Conservation (phyloP, 495 filamentous ascomycete genomes). For the Tetracladium setigerum region DNA sequence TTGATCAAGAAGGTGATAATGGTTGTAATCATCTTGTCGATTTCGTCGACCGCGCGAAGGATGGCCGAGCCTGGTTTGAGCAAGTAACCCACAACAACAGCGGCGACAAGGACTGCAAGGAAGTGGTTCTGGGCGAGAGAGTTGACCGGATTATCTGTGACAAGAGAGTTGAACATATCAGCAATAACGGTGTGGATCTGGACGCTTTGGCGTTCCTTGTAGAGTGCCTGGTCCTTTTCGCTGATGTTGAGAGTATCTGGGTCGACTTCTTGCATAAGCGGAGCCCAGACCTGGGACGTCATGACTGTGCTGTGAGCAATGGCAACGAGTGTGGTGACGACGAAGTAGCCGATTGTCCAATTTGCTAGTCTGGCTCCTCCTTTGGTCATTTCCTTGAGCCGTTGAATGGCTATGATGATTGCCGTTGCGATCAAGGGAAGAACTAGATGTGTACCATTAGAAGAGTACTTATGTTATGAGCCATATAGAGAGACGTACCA, state of each 20-base stretch:
- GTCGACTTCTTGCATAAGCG: conserved; percentile 18
- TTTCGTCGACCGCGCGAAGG: conserved; percentile 16
- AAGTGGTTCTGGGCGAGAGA: conserved; percentile 25
- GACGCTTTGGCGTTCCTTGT: conserved; percentile 7
- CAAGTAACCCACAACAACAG: conserved; percentile 21
- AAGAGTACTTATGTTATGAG: background rate
- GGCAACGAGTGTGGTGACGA: conserved; percentile 24
- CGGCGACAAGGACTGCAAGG: conserved; percentile 20
- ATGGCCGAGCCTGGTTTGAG: conserved; percentile 13
- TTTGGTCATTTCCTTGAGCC: conserved; percentile 20
- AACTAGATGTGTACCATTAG: conserved; percentile 11
- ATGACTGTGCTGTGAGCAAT: conserved; percentile 23
- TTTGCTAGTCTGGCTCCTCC: conserved; percentile 15
- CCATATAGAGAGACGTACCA: conserved; percentile 8
- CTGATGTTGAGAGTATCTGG: background rate
- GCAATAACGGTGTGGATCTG: conserved; percentile 21
- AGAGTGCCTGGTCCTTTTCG: conserved; percentile 10
- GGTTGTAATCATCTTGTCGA: conserved; percentile 24
- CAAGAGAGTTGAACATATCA: conserved; percentile 26
- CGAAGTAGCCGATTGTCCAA: conserved; percentile 25
- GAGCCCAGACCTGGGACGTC: conserved; percentile 20
- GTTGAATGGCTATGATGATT: conserved; percentile 26
- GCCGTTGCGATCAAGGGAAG: conserved; percentile 25
- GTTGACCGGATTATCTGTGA: conserved; percentile 23
- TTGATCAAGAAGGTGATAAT: conserved; percentile 28